Conservation (phyloP, 768 basidiomycete genomes). For the Trametes cubensis region DNA sequence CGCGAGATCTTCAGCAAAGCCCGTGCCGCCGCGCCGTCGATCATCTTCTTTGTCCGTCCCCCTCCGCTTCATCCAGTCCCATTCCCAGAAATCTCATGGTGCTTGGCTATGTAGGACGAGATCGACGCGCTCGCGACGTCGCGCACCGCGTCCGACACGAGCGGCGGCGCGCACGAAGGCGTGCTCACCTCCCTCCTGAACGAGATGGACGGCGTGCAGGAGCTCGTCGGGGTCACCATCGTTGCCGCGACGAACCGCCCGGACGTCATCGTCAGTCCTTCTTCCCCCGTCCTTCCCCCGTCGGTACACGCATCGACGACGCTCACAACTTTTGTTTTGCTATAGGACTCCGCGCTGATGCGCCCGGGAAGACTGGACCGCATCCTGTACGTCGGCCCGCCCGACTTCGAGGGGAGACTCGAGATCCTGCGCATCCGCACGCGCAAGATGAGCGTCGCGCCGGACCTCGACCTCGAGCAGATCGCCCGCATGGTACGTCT, state of each 20-base stretch:
- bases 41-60: slow-evolving; percentile 88
- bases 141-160: slow-evolving; percentile 56
- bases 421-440: slow-evolving; percentile 86
- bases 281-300: background rate
- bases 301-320: no score
- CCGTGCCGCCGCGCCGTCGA: slow-evolving; percentile 89
- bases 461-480: slow-evolving; percentile 61
- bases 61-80: slow-evolving; percentile 3
- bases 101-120: no score
- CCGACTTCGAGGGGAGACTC: slow-evolving; percentile 73
- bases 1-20: slow-evolving; percentile 96
- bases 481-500: slow-evolving; percentile 70
- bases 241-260: slow-evolving; percentile 97
- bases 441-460: slow-evolving; percentile 77
- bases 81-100: no score
- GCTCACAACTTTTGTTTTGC: background rate
- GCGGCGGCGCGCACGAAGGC: slow-evolving; percentile 72
- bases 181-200: slow-evolving; percentile 92
- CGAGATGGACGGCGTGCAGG: slow-evolving; percentile 99
- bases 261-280: slow-evolving; percentile 74
- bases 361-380: slow-evolving; percentile 94
- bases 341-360: slow-evolving; percentile 93
- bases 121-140: slow-evolving; percentile 92
- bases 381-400: slow-evolving; percentile 92
- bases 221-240: slow-evolving; percentile 91